phyloP scores from a whole-genome alignment of 305 asterid species.

The Fraxinus angustifolia region DNA sequence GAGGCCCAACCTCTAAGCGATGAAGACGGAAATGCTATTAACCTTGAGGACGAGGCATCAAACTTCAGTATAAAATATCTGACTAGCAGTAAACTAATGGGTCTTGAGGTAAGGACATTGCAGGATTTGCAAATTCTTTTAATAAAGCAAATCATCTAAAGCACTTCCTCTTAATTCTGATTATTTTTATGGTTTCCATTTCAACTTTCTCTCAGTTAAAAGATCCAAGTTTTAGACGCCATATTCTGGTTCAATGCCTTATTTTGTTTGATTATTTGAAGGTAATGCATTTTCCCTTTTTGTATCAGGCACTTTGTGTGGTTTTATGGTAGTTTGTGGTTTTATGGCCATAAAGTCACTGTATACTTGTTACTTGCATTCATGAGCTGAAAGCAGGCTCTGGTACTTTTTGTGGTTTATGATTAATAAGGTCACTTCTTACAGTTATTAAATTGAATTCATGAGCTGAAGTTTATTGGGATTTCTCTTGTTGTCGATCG shows the following conservation, averaged over 20 bases:
- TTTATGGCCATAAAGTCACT: background rate
- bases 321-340: background rate
- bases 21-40: constrained; percentile 75
- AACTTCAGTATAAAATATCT: constrained; percentile 93
- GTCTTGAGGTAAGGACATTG: constrained; percentile 67
- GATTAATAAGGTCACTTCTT: background rate
- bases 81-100: constrained; percentile 94
- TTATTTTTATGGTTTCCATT: constrained; percentile 14
- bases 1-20: constrained; percentile 96
- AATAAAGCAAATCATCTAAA: constrained; percentile 17
- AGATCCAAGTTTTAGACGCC: constrained; percentile 97
- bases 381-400: background rate
- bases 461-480: background rate
- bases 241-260: constrained; percentile 88
- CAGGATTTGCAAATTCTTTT: constrained; percentile 8
- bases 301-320: constrained; percentile 12
- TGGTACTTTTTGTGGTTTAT: background rate
- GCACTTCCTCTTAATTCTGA: constrained; percentile 20
- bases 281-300: constrained; percentile 43
- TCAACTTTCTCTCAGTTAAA: constrained; percentile 57
- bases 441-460: background rate
- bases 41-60: constrained; percentile 84
- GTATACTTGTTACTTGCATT: background rate
- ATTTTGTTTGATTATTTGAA: constrained; percentile 87
- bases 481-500: background rate